Conservation (phyloP, 306 rosid species). For the Mimosa pudica region DNA sequence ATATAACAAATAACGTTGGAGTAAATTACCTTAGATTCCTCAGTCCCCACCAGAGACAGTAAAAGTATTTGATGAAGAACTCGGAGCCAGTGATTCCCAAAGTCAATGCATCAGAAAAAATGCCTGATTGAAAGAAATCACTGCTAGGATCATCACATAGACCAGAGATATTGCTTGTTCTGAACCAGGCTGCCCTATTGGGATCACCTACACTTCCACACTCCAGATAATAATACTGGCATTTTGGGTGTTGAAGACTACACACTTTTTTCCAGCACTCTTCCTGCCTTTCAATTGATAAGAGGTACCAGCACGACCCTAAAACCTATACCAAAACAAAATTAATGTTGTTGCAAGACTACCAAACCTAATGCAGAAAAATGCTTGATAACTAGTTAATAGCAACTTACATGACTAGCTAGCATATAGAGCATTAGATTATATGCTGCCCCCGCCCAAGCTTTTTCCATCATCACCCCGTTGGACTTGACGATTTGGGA, state of each 20-base stretch:
- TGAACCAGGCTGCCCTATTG: conserved; percentile 45
- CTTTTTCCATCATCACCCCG: conserved; percentile 65
- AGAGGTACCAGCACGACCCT: conserved; percentile 59
- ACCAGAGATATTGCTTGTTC: conserved; percentile 53
- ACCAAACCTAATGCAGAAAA: conserved; percentile 11
- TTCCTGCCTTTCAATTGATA: conserved; percentile 55
- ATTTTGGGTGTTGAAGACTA: conserved; percentile 28
- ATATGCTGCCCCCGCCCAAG: conserved; percentile 74
- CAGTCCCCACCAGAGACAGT: conserved; percentile 58
- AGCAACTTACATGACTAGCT: conserved; percentile 63
- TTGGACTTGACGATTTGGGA: conserved; percentile 53
- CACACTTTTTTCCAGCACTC: conserved; percentile 73
- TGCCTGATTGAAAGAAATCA: conserved; percentile 53
- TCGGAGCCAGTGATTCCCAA: conserved; percentile 39
- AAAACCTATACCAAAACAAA: conserved; percentile 44
- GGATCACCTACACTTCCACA: conserved; percentile 43
- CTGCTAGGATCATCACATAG: conserved; percentile 46
- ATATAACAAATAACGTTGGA: conserved; percentile 18
- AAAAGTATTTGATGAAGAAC: conserved; percentile 56
- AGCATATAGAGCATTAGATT: conserved; percentile 62
- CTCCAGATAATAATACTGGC: conserved; percentile 49
- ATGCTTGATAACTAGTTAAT: background rate
- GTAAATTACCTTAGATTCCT: conserved; percentile 48
- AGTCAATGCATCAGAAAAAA: conserved; percentile 50
- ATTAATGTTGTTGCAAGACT: background rate